These are phyloP conservation scores for Clarireedia homoeocarpa DNA, from an alignment of 2,329 filamentous ascomycete genomes.

Conservation along the genomic window DNA sequence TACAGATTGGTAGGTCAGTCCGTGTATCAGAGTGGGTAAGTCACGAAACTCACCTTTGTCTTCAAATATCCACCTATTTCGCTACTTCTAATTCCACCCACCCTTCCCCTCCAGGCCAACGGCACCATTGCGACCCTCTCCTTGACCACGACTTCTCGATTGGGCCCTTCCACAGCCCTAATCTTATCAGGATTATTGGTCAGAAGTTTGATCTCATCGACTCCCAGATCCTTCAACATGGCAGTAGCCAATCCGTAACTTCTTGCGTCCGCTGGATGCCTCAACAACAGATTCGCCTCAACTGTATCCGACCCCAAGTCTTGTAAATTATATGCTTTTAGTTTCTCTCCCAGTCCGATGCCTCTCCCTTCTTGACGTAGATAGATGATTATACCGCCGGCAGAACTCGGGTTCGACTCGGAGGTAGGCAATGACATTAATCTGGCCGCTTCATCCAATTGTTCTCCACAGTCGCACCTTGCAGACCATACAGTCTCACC, in stretches of 20 bases:
- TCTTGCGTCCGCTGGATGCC: conserved; percentile 88
- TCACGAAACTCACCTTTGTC: conserved; percentile 65
- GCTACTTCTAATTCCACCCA: conserved; percentile 72
- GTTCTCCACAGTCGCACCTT: conserved; percentile 94
- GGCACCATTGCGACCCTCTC: conserved; percentile 95
- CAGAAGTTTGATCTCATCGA: conserved; percentile 69
- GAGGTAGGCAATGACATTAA: conserved; percentile 72
- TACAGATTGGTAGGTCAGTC: conserved; percentile 29
- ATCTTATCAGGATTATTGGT: conserved; percentile 99
- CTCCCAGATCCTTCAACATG: conserved; percentile 80
- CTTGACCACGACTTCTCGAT: conserved; percentile 76
- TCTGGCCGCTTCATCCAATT: conserved; percentile 90
- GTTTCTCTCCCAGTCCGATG: conserved; percentile 88
- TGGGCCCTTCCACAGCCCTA: conserved; percentile 84
- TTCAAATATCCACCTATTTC: conserved; percentile 92
- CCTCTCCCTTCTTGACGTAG: conserved; percentile 92
- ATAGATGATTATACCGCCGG: conserved; percentile 89
- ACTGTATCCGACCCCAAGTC: conserved; percentile 97
- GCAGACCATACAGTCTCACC: conserved; percentile 98
- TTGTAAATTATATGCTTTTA: conserved; percentile 97
- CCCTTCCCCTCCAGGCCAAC: conserved; percentile 74
- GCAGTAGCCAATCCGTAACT: conserved; percentile 96
- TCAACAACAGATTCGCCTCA: conserved; percentile 82
- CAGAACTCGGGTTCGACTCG: conserved; percentile 20
- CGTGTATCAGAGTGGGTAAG: too few relatives aligned